These are phyloP conservation scores for Zygoascus tannicola DNA, from an alignment of 805 yeast genomes.

Conservation along the genomic window DNA sequence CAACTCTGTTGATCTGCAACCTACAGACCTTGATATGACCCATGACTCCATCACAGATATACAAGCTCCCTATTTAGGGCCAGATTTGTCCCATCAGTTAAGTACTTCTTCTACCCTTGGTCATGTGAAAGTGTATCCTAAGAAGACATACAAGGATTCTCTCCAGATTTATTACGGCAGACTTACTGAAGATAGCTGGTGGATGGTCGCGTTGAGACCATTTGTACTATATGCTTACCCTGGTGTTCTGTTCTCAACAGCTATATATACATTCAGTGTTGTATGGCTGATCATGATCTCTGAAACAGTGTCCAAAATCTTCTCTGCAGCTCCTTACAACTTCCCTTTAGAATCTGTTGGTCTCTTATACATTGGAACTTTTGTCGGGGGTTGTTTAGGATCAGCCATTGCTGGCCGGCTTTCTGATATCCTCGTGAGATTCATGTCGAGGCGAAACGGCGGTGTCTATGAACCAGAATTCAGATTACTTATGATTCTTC, in stretches of 20 bases:
- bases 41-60: background rate
- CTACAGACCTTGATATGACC: background rate
- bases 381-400: constrained; percentile 49
- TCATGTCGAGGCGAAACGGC: constrained; percentile 36
- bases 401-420: constrained; percentile 44
- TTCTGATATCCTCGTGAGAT: constrained; percentile 41
- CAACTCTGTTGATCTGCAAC: background rate
- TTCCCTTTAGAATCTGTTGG: constrained; percentile 42
- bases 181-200: constrained; percentile 41
- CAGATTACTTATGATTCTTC: constrained; percentile 44
- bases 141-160: constrained; percentile 26
- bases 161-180: constrained; percentile 41
- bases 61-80: background rate
- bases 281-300: constrained; percentile 57
- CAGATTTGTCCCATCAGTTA: constrained; percentile 2
- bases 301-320: constrained; percentile 45
- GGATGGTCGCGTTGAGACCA: constrained; percentile 49
- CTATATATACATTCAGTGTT: constrained; percentile 47
- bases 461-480: constrained; percentile 60
- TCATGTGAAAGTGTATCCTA: background rate
- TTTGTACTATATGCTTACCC: constrained; percentile 43
- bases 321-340: constrained; percentile 36
- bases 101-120: background rate
- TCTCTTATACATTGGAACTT: constrained; percentile 45
- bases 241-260: constrained; percentile 40